Percentiles rank a stretch among this genome's conserved stretches.
Conservation (phyloP, 2,329 filamentous ascomycete genomes). For the Talaromyces rugulosus region DNA sequence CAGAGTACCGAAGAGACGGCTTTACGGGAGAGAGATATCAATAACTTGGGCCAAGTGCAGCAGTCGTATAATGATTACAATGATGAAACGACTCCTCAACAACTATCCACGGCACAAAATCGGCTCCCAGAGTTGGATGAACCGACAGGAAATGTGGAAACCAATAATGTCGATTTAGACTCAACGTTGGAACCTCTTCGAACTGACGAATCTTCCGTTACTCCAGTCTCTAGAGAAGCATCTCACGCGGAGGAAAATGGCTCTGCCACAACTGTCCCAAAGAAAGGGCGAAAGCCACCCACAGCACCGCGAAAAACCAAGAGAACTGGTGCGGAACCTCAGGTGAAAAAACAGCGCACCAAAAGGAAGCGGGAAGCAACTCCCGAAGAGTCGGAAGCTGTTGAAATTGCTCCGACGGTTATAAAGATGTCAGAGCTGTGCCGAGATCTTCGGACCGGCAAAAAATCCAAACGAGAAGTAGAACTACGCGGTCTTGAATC, state of each 20-base stretch:
- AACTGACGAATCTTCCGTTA: not conserved
- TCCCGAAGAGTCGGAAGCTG: constrained; percentile 44
- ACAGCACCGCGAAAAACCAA: constrained; percentile 15
- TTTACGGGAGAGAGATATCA: not conserved
- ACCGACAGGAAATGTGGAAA: not conserved
- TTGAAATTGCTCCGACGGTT: constrained; percentile 50
- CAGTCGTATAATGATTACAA: not conserved
- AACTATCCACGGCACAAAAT: not conserved
- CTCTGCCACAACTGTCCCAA: constrained; percentile 16
- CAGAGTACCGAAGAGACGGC: not conserved
- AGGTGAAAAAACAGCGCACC: constrained; percentile 23
- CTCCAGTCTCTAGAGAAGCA: not conserved
- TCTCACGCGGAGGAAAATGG: constrained; percentile 5
- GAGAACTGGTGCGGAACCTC: constrained; percentile 10
- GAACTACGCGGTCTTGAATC: constrained; percentile 56
- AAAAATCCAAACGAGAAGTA: constrained; percentile 54
- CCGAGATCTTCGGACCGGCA: constrained; percentile 51
- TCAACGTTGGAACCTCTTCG: not conserved
- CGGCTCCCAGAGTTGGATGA: not conserved
- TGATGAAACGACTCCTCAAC: not conserved
- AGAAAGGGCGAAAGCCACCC: constrained; percentile 13
- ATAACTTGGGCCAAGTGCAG: not conserved
- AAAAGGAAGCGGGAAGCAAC: constrained; percentile 38
- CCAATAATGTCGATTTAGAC: not conserved
- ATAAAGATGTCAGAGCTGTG: constrained; percentile 58